Base-by-base conservation (phyloP, 371 early-diverging fungal species). In the Choanephora cucurbitarum region DNA sequence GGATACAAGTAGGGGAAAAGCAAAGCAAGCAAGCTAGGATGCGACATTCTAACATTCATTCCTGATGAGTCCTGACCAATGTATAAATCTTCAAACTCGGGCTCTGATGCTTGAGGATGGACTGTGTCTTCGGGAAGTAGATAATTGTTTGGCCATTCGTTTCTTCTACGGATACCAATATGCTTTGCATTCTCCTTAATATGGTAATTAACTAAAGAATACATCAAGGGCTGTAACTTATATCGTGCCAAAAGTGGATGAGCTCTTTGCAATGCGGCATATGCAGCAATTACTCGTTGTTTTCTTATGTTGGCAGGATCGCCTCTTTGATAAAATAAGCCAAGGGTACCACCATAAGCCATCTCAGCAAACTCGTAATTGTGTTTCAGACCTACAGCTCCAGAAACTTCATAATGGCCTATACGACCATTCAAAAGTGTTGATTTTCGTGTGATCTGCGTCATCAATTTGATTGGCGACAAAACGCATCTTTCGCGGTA, bases 311-410 rank as follows among this genome's bases (percentile, higher is more conserved):
- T 3, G 14, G 28, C 24, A 11, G 39, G 34, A 3, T 47, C 41
- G 1, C 55, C 56, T 13, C 43, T 7, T 21, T 45, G 41, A 19
- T 24, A 55, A 11, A 41, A 55, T 3, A 57, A 19, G 14, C 51
- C 24, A 0, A 50, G 23, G 0, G 50, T 44, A 4, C 58, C 58
- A 19, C 45, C 44, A 31, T 57, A 51, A 7, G 51, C 21, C 52
- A 57, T 44, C 5, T 44, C 39, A 5, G 58, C 51, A 17, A 51
- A 45, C 28, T 57, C 58, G 28, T 51, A 57, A 15, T 57, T 57
- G 17, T 45, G 52, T 3, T 5, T 39, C 3, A 8, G 5, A 19
- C 11, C 9, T 9, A 57, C 24, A 37, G 24, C 13, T 1, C 51
- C 51, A 9, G 22, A 37, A 0, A 57, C 3, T 5, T 44, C 31